Conservation (phyloP, 345 rosid species). For the Kernera saxatilis region DNA sequence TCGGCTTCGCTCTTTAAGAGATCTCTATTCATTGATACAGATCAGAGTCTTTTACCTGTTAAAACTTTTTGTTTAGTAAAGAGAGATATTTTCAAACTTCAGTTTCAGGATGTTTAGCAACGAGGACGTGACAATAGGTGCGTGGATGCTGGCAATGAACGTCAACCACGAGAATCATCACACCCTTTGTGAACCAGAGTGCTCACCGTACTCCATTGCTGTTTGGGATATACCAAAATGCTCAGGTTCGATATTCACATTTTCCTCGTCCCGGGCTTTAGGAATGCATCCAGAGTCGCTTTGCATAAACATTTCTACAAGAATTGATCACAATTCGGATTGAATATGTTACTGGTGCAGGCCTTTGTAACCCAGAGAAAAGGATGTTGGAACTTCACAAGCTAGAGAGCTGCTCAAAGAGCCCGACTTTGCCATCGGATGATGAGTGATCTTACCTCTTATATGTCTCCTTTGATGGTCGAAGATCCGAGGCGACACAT, state of each 20-base stretch:
- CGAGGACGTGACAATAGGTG: conserved; percentile 91
- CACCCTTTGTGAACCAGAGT: conserved; percentile 62
- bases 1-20: not conserved
- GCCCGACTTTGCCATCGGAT: conserved; percentile 69
- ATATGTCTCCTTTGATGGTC: not conserved
- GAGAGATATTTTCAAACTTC: conserved; percentile 22
- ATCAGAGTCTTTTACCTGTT: not conserved
- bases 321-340: not conserved
- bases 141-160: conserved; percentile 99
- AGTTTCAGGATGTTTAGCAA: conserved; percentile 97
- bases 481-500: not conserved
- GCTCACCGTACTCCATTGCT: conserved; percentile 64
- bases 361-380: conserved; percentile 74
- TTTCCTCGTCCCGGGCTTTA: not conserved
- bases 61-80: not conserved
- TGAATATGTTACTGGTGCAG: conserved; percentile 36
- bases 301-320: not conserved
- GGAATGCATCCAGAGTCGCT: not conserved
- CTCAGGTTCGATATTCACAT: conserved; percentile 57
- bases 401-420: conserved; percentile 63
- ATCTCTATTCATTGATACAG: not conserved
- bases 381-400: conserved; percentile 74
- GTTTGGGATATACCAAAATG: conserved; percentile 96
- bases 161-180: conserved; percentile 76
- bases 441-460: conserved; percentile 32